Evolutionary conservation across 83 land plant genomes (phyloP).

Genomic region (Picea mariana): DNA sequence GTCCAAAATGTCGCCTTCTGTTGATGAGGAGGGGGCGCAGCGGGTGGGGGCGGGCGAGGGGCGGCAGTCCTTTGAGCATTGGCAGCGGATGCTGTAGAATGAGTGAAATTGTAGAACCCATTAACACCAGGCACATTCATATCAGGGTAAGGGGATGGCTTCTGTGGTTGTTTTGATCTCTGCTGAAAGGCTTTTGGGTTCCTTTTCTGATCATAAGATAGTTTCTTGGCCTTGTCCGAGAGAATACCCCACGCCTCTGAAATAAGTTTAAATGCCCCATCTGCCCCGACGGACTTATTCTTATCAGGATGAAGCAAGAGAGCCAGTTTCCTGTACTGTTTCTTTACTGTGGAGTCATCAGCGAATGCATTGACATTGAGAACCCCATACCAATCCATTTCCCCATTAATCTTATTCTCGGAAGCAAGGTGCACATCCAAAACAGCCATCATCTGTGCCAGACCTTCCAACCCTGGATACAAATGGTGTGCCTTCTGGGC

Average conservation of each 20-base stretch:
- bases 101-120: constrained; percentile 4
- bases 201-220: constrained; percentile 49
- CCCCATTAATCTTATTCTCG: constrained; percentile 43
- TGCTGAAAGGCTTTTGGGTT: constrained; percentile 4
- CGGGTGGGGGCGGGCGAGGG: not conserved
- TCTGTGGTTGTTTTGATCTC: constrained; percentile 14
- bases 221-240: constrained; percentile 50
- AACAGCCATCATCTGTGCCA: constrained; percentile 62
- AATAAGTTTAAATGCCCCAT: constrained; percentile 76
- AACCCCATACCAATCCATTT: constrained; percentile 63
- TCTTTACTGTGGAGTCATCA: constrained; percentile 57
- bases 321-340: constrained; percentile 79
- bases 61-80: constrained; percentile 14
- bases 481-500: constrained; percentile 57
- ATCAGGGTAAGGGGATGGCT: not conserved
- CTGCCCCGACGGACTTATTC: constrained; percentile 73
- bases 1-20: constrained; percentile 69
- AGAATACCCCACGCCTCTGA: constrained; percentile 75
- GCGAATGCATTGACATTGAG: constrained; percentile 52
- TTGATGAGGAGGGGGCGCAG: constrained; percentile 1
- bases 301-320: constrained; percentile 82
- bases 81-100: not conserved
- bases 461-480: constrained; percentile 60
- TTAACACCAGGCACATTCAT: not conserved
- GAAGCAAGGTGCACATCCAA: constrained; percentile 68